Base-by-base conservation (phyloP, 768 basidiomycete species). In the Hygrophoropsis aurantiaca region DNA sequence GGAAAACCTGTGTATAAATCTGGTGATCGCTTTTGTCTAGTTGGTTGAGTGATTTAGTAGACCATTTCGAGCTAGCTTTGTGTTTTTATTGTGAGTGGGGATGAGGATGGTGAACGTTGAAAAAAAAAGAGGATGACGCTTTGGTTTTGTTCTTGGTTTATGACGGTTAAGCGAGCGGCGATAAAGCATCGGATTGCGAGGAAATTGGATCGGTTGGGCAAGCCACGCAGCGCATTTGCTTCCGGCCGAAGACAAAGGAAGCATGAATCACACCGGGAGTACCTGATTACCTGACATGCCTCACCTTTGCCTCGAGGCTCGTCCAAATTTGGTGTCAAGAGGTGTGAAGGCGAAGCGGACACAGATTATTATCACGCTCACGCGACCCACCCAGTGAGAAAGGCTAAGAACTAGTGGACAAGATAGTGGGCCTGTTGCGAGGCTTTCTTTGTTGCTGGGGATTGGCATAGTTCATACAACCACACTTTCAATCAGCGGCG, bases 291-390 rank as follows among this genome's bases (percentile, higher is more conserved):
- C 24, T 47, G 45, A 50, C 32, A 39, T 26, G 47, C 61, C 61
- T 61, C 56, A 36, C 54, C 13, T 11, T 19, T 32, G 47, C 62
- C 63, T 65, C 62, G 58, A 55, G 62, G 62, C 60, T 6, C 36
- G 39, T 16, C 23, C 18, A n/a, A 37, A 53, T 53, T 36, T 21
- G 52, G 16, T 27, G 24, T 19, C 40, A 6, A 30, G 27, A 30
- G 27, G 13, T 30, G 27, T 13, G 27, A 30, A 30, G 13, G 13
- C 13, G 7, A 30, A 30, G 27, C 27, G 13, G 27, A n/a, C 27
- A 30, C 27, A 30, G 27, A 13, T 13, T 30, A 30, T 30, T 30
- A 30, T 30, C 27, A 30, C 27, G 27, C 27, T 30, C 27, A 30
- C 27, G 27, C 27, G 27, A 30, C 27, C 27, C 13, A n/a, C 27